A percentile compares a stretch with the other conserved stretches of the same genome.
Conservation (phyloP, 2,329 filamentous ascomycete species). For the Myotisia sp. region DNA sequence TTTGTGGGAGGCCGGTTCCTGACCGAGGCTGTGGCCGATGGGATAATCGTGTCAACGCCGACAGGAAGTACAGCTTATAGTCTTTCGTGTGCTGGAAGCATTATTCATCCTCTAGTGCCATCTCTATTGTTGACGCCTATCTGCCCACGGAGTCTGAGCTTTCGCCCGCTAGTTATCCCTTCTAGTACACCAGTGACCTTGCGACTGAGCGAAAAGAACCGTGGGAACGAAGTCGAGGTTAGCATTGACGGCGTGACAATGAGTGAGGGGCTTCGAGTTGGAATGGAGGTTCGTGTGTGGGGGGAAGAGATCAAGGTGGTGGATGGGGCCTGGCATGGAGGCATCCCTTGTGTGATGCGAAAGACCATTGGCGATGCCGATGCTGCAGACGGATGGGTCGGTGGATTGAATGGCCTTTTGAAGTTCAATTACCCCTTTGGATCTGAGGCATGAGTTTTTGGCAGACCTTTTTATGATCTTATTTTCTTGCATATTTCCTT, state of each 20-base stretch:
- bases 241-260: slow-evolving; percentile 61
- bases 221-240: slow-evolving; percentile 61
- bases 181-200: slow-evolving; percentile 46
- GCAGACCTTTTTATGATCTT: not conserved
- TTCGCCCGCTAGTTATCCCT: slow-evolving; percentile 81
- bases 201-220: slow-evolving; percentile 65
- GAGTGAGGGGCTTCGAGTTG: slow-evolving; percentile 52
- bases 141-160: slow-evolving; percentile 80
- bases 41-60: slow-evolving; percentile 84
- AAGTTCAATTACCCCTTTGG: slow-evolving; percentile 99
- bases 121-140: slow-evolving; percentile 86
- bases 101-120: slow-evolving; percentile 84
- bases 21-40: slow-evolving; percentile 87
- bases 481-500: not conserved
- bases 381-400: slow-evolving; percentile 86
- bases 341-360: slow-evolving; percentile 82
- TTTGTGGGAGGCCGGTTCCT: slow-evolving; percentile 78
- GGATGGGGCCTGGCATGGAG: slow-evolving; percentile 50
- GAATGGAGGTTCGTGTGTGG: slow-evolving; percentile 75
- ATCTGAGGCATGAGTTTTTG: slow-evolving; percentile 30
- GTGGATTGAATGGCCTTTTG: slow-evolving; percentile 76
- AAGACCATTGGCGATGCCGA: slow-evolving; percentile 35
- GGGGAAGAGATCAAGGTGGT: slow-evolving; percentile 58
- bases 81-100: slow-evolving; percentile 79
- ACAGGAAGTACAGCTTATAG: slow-evolving; percentile 94